Evolutionary conservation across 2,329 filamentous ascomycete species (phyloP).

Genomic region (Aotearoamyces nothofagi): DNA sequence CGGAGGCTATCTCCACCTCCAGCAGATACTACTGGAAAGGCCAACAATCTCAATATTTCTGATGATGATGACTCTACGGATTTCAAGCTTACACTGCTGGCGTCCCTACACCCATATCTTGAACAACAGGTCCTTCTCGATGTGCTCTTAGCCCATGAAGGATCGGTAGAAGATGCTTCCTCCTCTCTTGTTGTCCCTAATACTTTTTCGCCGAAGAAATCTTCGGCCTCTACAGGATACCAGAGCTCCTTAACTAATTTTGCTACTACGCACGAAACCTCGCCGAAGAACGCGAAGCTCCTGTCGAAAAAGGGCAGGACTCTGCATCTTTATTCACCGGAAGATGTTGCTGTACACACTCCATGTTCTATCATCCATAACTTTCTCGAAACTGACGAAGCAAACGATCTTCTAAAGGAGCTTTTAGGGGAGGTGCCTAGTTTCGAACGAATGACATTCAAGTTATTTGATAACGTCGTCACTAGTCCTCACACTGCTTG

Average conservation of each 20-base stretch:
- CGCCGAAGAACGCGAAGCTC: conserved; percentile 29
- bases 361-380: conserved; percentile 89
- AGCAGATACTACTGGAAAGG: conserved; percentile 7
- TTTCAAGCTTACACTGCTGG: conserved; percentile 70
- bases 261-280: conserved; percentile 11
- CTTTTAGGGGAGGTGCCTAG: conserved; percentile 58
- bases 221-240: conserved; percentile 25
- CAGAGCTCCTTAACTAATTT: conserved; percentile 51
- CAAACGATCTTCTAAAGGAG: conserved; percentile 60
- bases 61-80: conserved; percentile 71
- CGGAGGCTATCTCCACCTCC: conserved; percentile 24
- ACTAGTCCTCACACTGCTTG: conserved; percentile 70
- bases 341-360: conserved; percentile 68
- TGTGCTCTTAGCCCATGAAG: conserved; percentile 60
- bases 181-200: conserved; percentile 28
- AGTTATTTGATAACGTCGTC: conserved; percentile 79
- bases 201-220: conserved; percentile 13
- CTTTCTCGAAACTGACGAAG: conserved; percentile 59
- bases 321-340: conserved; percentile 66
- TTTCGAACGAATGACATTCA: conserved; percentile 60
- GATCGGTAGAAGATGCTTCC: conserved; percentile 54
- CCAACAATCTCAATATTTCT: conserved; percentile 11
- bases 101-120: conserved; percentile 55
- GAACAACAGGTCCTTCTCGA: conserved; percentile 61
- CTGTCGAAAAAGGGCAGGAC: conserved; percentile 68